Evolutionary conservation across 1,284 basidiomycete genomes (phyloP).

Genomic region (Ceratobasidium sp.): DNA sequence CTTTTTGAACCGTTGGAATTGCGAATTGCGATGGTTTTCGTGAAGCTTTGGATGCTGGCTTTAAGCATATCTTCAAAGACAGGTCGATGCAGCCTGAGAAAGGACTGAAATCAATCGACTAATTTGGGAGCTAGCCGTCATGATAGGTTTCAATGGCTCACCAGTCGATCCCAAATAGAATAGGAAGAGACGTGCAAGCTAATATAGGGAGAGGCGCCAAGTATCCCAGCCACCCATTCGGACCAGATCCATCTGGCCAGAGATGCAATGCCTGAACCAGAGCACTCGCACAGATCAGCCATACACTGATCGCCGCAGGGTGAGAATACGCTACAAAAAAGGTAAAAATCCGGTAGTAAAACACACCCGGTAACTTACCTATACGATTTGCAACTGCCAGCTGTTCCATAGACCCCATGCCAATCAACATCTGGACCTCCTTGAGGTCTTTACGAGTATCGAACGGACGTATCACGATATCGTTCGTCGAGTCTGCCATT

Average conservation of each 20-base stretch:
- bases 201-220: constrained; percentile 24
- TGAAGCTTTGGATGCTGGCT: constrained; percentile 25
- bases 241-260: constrained; percentile 31
- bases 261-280: constrained; percentile 32
- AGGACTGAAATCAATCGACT: neutral
- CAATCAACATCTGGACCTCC: constrained; percentile 56
- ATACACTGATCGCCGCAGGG: constrained; percentile 21
- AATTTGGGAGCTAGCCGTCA: too few species aligned
- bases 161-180: constrained; percentile 41
- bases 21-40: constrained; percentile 7
- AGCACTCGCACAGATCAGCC: constrained; percentile 24
- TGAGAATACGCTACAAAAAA: constrained; percentile 11
- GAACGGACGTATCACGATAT: constrained; percentile 40
- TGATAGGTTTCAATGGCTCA: neutral
- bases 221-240: constrained; percentile 31
- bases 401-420: constrained; percentile 58
- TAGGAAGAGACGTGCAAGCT: constrained; percentile 27
- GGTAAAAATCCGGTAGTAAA: neutral
- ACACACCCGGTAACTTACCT: constrained; percentile 51
- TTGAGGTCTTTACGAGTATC: constrained; percentile 51
- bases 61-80: constrained; percentile 32
- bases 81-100: constrained; percentile 33
- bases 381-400: constrained; percentile 55
- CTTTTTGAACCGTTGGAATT: neutral
- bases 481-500: constrained; percentile 26